Conservation (phyloP, 305 asterid genomes). For the Fraxinus greggii region DNA sequence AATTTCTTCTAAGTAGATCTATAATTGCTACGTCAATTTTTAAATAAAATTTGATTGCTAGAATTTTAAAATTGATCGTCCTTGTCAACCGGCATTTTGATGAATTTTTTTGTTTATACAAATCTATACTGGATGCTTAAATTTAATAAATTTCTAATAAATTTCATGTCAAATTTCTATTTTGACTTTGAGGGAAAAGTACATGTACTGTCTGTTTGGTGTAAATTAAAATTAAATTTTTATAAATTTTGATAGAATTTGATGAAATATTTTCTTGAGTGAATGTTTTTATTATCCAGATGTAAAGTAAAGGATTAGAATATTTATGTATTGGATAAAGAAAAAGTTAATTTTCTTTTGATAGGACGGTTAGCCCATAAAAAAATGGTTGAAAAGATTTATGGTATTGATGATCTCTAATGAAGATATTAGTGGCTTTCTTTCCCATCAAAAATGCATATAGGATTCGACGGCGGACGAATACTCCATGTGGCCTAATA, state of each 20-base stretch:
- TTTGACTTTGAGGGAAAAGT: not conserved
- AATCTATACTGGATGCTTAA: not conserved
- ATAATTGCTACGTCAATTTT: too few relatives aligned
- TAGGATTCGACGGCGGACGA: not conserved
- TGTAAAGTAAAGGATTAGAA: not conserved
- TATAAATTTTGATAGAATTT: too few relatives aligned
- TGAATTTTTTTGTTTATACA: not conserved
- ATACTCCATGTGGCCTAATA: conserved; percentile 22
- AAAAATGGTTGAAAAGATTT: not conserved
- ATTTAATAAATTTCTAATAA: not conserved
- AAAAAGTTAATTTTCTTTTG: not conserved
- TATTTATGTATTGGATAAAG: not conserved
- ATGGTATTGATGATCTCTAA: not conserved
- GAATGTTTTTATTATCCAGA: not conserved
- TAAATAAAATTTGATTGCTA: too few relatives aligned
- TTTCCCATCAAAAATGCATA: not conserved
- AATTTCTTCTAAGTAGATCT: too few relatives aligned
- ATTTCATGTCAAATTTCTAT: not conserved
- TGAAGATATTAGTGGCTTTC: not conserved
- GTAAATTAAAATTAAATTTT: too few relatives aligned
- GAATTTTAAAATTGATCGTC: too few relatives aligned
- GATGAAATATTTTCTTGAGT: too few relatives aligned
- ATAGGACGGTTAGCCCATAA: not conserved
- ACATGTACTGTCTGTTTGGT: too few relatives aligned
- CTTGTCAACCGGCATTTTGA: not conserved